Evolutionary conservation across 768 basidiomycete genomes (phyloP).

Genomic region (Suillus variegatus): DNA sequence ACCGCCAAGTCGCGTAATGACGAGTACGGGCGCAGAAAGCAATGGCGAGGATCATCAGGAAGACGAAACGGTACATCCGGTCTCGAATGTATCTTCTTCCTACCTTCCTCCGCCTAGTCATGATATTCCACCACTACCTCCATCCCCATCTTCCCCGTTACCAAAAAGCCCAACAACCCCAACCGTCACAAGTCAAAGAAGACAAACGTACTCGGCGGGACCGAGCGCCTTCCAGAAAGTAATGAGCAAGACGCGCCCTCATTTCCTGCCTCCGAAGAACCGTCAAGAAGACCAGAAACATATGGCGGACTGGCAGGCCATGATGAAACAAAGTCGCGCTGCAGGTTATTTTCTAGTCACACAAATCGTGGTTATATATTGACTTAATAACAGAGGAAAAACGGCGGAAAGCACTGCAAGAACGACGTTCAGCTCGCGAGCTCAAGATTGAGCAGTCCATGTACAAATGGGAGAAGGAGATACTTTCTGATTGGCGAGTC

Average conservation of each 20-base stretch:
- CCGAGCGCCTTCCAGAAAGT: constrained; percentile 79
- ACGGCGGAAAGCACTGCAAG: constrained; percentile 60
- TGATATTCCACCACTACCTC: constrained; percentile 26
- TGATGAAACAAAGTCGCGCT: constrained; percentile 81
- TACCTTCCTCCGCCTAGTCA: neutral
- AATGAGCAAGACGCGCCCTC: constrained; percentile 80
- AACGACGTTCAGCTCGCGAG: constrained; percentile 65
- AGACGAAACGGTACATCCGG: neutral
- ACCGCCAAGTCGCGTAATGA: constrained; percentile 31
- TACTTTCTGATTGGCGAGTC: constrained; percentile 81
- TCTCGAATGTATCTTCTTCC: neutral
- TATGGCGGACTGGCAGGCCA: constrained; percentile 80
- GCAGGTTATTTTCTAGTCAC: constrained; percentile 52
- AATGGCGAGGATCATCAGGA: neutral
- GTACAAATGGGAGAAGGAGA: constrained; percentile 73
- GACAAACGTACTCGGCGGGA: constrained; percentile 54
- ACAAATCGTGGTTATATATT: constrained; percentile 2
- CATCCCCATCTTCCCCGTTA: constrained; percentile 33
- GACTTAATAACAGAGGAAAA: constrained; percentile 59
- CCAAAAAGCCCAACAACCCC: constrained; percentile 19
- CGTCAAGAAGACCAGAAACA: constrained; percentile 81
- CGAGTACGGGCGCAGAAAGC: constrained; percentile 9
- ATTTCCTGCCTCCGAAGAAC: constrained; percentile 81
- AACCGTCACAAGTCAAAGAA: constrained; percentile 36
- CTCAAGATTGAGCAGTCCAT: constrained; percentile 69